Conservation (phyloP, 2,329 filamentous ascomycete species). For the Aureobasidium melanogenum region DNA sequence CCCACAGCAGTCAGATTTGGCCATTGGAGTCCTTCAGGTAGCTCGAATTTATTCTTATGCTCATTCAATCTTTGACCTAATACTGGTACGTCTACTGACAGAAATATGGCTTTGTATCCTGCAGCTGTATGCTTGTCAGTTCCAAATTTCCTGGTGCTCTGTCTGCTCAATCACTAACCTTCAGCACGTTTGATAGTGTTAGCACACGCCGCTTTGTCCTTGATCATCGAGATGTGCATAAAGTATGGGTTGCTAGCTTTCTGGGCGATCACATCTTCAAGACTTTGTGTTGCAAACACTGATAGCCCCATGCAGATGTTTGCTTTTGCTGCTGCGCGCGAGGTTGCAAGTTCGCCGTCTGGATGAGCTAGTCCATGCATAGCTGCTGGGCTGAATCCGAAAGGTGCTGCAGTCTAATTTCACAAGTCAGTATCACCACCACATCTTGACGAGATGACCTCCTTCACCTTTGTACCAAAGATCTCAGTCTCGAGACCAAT, state of each 20-base stretch:
- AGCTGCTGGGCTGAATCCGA: constrained; percentile 41
- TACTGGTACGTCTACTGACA: constrained; percentile 44
- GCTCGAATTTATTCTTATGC: constrained; percentile 39
- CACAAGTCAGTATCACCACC: background rate
- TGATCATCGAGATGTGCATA: constrained; percentile 43
- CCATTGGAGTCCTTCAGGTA: constrained; percentile 36
- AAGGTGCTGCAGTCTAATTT: constrained; percentile 22
- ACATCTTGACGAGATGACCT: constrained; percentile 14
- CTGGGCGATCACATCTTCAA: constrained; percentile 36
- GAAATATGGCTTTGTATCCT: constrained; percentile 42
- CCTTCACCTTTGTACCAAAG: constrained; percentile 25
- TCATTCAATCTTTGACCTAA: constrained; percentile 43
- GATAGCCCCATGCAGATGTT: constrained; percentile 37
- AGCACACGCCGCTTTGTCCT: constrained; percentile 29
- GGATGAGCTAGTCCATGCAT: constrained; percentile 39
- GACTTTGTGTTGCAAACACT: constrained; percentile 32
- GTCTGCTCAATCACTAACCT: constrained; percentile 10
- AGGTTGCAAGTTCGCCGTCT: constrained; percentile 39
- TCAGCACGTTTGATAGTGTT: constrained; percentile 4
- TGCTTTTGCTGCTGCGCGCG: constrained; percentile 32
- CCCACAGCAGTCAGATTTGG: constrained; percentile 27
- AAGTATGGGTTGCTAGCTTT: constrained; percentile 28
- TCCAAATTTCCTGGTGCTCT: constrained; percentile 16
- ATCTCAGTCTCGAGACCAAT: constrained; percentile 31
- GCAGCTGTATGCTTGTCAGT: constrained; percentile 19